Percentiles rank a stretch among this genome's conserved stretches.
Evolutionary conservation across 129 eudicot species (phyloP).

Genomic region (Gnaphalium uliginosum): DNA sequence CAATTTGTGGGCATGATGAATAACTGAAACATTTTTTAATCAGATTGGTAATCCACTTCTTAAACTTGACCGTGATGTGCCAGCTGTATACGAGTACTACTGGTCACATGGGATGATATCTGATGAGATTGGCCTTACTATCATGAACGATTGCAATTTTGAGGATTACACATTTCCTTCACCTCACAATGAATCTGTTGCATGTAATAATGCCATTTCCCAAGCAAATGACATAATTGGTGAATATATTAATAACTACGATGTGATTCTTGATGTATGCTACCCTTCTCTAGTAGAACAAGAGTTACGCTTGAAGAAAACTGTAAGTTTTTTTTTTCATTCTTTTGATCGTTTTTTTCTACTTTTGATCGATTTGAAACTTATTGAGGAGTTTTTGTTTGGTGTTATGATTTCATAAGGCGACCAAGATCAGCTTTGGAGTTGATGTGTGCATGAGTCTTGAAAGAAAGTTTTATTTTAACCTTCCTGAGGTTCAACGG

Average conservation of each 20-base stretch:
- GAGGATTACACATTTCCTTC: slow-evolving; percentile 73
- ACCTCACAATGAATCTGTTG: slow-evolving; percentile 67
- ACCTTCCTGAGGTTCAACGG: slow-evolving; percentile 91
- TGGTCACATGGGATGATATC: slow-evolving; percentile 99
- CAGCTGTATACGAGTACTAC: slow-evolving; percentile 78
- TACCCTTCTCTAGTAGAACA: slow-evolving; percentile 93
- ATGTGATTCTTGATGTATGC: slow-evolving; percentile 92
- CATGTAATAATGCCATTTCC: slow-evolving; percentile 60
- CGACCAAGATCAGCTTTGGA: slow-evolving; percentile 79
- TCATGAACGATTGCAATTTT: slow-evolving; percentile 79
- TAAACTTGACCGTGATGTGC: slow-evolving; percentile 74
- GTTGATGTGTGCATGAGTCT: slow-evolving; percentile 85
- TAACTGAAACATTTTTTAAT: background rate
- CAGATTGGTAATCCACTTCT: slow-evolving; percentile 98
- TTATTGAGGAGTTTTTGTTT: slow-evolving; percentile 2
- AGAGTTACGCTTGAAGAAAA: slow-evolving; percentile 68
- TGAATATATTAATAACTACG: slow-evolving; percentile 70
- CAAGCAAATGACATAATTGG: slow-evolving; percentile 69
- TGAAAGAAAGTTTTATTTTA: slow-evolving; percentile 80
- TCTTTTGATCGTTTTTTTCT: background rate
- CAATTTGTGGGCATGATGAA: background rate
- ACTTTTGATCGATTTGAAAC: background rate
- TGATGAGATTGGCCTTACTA: slow-evolving; percentile 80
- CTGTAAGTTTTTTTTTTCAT: slow-evolving; percentile 41
- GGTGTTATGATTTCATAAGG: slow-evolving; percentile 43